Base-by-base conservation (phyloP, 495 filamentous ascomycete genomes). In the Trichoderma erinaceum region DNA sequence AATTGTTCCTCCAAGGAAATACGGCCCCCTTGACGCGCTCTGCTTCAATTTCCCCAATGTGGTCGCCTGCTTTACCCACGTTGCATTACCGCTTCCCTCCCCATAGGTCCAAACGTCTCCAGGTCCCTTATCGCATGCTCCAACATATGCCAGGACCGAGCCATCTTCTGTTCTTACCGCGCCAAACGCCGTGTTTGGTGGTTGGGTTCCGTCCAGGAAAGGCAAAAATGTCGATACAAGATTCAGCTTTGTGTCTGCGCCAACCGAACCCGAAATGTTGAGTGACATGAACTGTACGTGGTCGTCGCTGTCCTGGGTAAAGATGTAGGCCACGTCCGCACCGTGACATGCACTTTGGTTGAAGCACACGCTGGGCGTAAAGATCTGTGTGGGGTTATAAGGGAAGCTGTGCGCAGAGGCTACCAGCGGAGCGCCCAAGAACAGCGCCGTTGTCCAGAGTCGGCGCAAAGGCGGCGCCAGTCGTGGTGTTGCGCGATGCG, bases 311-410 rank as follows among this genome's bases (percentile, higher is more conserved):
- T 61, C 72, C 2, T 77, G 76, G 5, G 81, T 70, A 68, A 94
- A 84, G 67, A 93, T 79, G 74, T 93, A 94, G 43, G 75, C 79
- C n/a, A 73, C 48, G 43, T 73, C 63, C 29, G 56, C 46, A 64
- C 50, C 29, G 66, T 71, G 48, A 61, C 68, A 70, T 70, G 71
- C 63, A 71, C 68, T 48, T 66, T 68, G 16, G 68, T 67, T 63
- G 71, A 79, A 76, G 67, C 82, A 68, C 3, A 78, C 75, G 56
- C 81, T 50, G 83, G 79, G 41, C 77, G 73, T 13, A 84, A 91
- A 80, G 61, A 93, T 82, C 27, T 81, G 84, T 0, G 92, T 90
- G 0, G 92, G 91, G 29, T 84, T 86, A 80, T 96, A 96, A 41
- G 91, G 91, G 29, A 92, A 25, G 29, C 15, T 66, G 3, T 66